Base-by-base conservation (phyloP, 2,329 filamentous ascomycete genomes). In the Fusarium transvaalense region DNA sequence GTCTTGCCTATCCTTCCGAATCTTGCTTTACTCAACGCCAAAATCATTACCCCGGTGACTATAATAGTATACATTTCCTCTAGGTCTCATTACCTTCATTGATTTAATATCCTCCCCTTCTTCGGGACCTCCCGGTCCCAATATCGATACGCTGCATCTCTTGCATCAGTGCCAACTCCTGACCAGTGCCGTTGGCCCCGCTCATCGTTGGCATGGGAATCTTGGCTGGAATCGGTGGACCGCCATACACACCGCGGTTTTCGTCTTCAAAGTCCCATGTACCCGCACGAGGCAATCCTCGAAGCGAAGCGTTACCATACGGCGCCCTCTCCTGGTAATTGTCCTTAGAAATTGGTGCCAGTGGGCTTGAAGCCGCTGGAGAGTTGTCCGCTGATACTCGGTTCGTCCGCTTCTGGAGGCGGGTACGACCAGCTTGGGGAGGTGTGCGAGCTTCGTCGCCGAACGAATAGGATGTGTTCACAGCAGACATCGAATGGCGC, bases 101-200 rank as follows among this genome's bases (percentile, higher is more conserved):
- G 38, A 42, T 48, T 78, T 59, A 82, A 63, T 82, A 82, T 25
- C 80, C 81, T 32, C 81, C 80, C 53, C 85, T 83, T 43, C 86
- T 80, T 71, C 86, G 81, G 27, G 86, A 85, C 61, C 88, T 81
- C 5, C 88, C 88, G 25, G 82, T 81, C n/a, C 89, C 89, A 68
- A 91, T 85, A 71, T 91, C 88, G 64, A 91, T 91, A 47, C 83
- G 82, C 72, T 85, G 88, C 83, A 94, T 86, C 79, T 94, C 92
- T 66, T 92, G 84, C 78, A 91, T 86, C 53, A 94, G 79, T 21
- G 90, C 87, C 78, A 84, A 83, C 66, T 87, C 82, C 58, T 84
- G 84, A 27, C 79, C 77, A 17, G 76, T 79, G 52, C 77, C 80
- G 34, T 79, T 78, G 7, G 77, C 78, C 32, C 80, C 82, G 65